Evolutionary conservation across 805 yeast genomes (phyloP), one percentile per base, ranked within the genome.

Genomic region (Ogataea paraovalis): DNA sequence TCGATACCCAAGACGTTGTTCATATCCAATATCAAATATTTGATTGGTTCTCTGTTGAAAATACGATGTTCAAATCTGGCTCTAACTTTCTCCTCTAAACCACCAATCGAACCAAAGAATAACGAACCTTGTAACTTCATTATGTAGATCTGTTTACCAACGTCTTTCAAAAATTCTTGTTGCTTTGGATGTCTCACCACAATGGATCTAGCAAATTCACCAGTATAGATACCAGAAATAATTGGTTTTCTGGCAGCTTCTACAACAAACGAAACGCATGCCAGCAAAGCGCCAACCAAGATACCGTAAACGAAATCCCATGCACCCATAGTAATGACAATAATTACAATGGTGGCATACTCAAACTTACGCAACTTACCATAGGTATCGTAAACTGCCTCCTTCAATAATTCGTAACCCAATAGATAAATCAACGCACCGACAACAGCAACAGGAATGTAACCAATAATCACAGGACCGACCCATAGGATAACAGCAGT

Each of bases 291-390:
- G 42, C 99, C 99, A 18, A 85, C 91, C 47, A 92, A 69, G 27
- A 94, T 88, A 49, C 99, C 99, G 54, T 82, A 78, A 9, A 94
- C 98, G 64, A 94, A 94, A 68, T 94, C 99, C 77, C 88, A 85
- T 1, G 86, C 83, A 3, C 98, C 98, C 98, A 94, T 94, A 0
- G 91, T 84, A 27, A 89, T 68, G n/a, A 95, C 96, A 56, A 94
- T 94, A 7, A 85, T 81, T 9, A 86, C 65, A 49, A 94, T 85
- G 2, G 99, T 94, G 28, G 79, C 56, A 63, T 94, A 94, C 65
- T 94, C 99, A 56, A 87, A 85, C 21, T 66, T 72, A 33, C 82
- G 75, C 42, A 92, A 75, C 52, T 84, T 79, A 3, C 92, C 94
- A 67, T 78, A 75, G 0, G 98, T 89, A 64, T 94, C 98, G 56